Base-by-base conservation (phyloP, 2,329 filamentous ascomycete genomes). In the Fusarium euwallaceae region DNA sequence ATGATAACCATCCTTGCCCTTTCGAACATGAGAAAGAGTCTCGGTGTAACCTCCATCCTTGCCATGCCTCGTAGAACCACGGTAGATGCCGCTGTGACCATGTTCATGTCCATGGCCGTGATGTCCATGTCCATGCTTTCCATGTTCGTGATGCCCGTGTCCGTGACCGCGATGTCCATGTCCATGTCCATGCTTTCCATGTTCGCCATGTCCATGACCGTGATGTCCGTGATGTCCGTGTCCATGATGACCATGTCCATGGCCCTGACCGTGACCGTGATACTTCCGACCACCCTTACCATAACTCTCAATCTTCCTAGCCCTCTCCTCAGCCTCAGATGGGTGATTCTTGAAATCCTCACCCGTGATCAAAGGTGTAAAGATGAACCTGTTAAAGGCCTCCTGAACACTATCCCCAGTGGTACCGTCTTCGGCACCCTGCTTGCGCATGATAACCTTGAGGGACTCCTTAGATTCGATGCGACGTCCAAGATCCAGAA, bases 401-500 rank as follows among this genome's bases (percentile, higher is more conserved):
- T 74, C 72, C 43, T 79, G 76, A 36, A 81, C 67, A 64, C 76
- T 79, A 36, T 73, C 73, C 43, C 74, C 73, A 59, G 79, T 81
- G 56, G 68, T 74, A 27, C 80, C 80, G 22, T 80, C 78, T 4
- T 73, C 56, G n/a, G 80, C 76, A 29, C 80, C 80, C 67, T 81
- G 77, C 70, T 80, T 80, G 61, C 71, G 67, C 77, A 81, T 79
- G 64, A 81, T 73, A 17, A 51, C 58, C 63, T 75, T 70, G 55
- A 78, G 71, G 12, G 69, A 61, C 34, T 77, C 70, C 59, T 78
- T 72, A 62, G 76, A 78, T 45, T 79, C 72, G 43, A 80, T 61
- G 55, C 80, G 80, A 34, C 80, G 80, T 20, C 62, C 78, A 6
- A 81, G 69, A 68, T 81, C 80, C 62, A 79, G 77, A 5, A 78